Conservation (phyloP, 2,329 filamentous ascomycete genomes). For the Colletotrichum sp. region DNA sequence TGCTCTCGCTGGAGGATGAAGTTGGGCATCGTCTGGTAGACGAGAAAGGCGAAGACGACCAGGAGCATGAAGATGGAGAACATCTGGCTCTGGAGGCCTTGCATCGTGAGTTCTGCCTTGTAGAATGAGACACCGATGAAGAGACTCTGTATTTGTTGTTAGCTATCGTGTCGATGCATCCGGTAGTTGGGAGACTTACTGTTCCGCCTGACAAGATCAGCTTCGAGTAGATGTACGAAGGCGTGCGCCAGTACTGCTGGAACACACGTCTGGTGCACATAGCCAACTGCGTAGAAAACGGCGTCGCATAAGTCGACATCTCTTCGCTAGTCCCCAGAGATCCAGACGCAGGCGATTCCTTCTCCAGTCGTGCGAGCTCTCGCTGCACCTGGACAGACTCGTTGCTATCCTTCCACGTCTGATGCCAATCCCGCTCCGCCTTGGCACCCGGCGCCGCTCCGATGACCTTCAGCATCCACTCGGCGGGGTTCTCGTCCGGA, state of each 20-base stretch:
- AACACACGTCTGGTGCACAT: conserved; percentile 70
- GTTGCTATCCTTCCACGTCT: conserved; percentile 35
- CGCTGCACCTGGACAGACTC: conserved; percentile 34
- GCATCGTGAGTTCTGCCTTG: conserved; percentile 58
- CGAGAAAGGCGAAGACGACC: conserved; percentile 66
- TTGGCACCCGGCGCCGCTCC: conserved; percentile 31
- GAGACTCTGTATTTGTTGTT: conserved; percentile 39
- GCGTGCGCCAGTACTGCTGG: conserved; percentile 79
- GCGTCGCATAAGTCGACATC: conserved; percentile 69
- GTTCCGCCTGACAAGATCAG: conserved; percentile 55
- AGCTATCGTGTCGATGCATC: accelerated
- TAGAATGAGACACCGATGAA: conserved; percentile 72
- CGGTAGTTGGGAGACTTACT: conserved; percentile 5
- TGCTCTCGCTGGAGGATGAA: conserved; percentile 70
- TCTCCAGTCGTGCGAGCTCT: conserved; percentile 32
- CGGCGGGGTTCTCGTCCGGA: conserved; percentile 65
- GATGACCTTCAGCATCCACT: conserved; percentile 66
- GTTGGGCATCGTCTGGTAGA: conserved; percentile 68
- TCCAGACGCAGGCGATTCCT: neutral
- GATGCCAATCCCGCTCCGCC: conserved; percentile 45
- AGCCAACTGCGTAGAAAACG: conserved; percentile 64
- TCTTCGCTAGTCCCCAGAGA: neutral
- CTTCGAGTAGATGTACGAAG: conserved; percentile 78
- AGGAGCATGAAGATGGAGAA: conserved; percentile 70
- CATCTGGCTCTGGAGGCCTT: conserved; percentile 70